Conservation (phyloP, 1,284 basidiomycete genomes). For the Sporisorium exsertum region DNA sequence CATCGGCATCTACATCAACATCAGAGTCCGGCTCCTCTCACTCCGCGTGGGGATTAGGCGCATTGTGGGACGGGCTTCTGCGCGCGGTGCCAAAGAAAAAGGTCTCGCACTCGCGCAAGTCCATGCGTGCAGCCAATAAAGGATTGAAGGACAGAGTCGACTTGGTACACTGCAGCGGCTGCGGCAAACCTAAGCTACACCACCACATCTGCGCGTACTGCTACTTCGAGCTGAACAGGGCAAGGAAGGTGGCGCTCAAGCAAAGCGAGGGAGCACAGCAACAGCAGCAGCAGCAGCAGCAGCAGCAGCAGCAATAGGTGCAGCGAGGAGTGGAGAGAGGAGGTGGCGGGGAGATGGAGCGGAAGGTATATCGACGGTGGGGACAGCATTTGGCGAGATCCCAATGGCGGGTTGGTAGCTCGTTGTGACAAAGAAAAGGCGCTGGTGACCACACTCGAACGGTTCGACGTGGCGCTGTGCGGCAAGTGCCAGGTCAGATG, state of each 20-base stretch:
- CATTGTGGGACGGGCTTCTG: slow-evolving; percentile 87
- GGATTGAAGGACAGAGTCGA: slow-evolving; percentile 93
- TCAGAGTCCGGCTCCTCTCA: no score
- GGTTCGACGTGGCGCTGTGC: no score
- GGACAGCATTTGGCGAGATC: no score
- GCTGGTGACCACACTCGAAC: no score
- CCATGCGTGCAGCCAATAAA: slow-evolving; percentile 95
- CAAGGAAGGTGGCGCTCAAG: slow-evolving; percentile 17
- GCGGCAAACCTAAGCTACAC: slow-evolving; percentile 35
- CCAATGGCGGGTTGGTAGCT: no score
- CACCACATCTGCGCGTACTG: slow-evolving; percentile 87
- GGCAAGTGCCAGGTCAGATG: no score
- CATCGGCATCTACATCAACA: not conserved
- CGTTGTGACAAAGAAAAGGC: no score
- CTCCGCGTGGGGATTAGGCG: slow-evolving; percentile 58
- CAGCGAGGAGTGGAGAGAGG: not conserved
- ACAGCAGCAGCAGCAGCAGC: not conserved
- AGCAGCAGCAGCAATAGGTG: not conserved
- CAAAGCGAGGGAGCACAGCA: not conserved
- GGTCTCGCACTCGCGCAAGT: slow-evolving; percentile 89
- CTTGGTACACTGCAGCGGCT: slow-evolving; percentile 65
- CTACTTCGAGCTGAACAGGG: slow-evolving; percentile 78
- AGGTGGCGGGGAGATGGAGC: not conserved
- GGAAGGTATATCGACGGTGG: no score
- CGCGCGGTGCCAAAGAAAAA: slow-evolving; percentile 96